Conservation (phyloP, 2,329 filamentous ascomycete species). For the Clonostachys chloroleuca region DNA sequence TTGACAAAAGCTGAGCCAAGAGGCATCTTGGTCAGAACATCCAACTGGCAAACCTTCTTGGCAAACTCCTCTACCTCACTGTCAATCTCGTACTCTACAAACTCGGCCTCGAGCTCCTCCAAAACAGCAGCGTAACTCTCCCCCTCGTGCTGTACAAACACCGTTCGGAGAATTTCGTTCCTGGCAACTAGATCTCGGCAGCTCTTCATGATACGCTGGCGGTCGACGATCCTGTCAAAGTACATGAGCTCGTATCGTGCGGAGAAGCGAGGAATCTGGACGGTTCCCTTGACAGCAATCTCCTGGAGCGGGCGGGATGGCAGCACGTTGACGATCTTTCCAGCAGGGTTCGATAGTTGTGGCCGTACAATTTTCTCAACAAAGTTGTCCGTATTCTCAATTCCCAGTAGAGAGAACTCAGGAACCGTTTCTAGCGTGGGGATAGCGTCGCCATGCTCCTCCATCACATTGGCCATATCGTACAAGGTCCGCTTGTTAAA, state of each 20-base stretch:
- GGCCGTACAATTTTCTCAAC: constrained; percentile 42
- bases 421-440: constrained; percentile 18
- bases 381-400: constrained; percentile 32
- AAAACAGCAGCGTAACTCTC: constrained; percentile 55
- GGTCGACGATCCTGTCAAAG: constrained; percentile 46
- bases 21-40: constrained; percentile 50
- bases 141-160: constrained; percentile 51
- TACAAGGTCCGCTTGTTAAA: constrained; percentile 42
- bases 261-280: constrained; percentile 54
- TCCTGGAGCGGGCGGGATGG: constrained; percentile 56
- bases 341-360: constrained; percentile 42
- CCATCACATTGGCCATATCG: constrained; percentile 48
- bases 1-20: constrained; percentile 57
- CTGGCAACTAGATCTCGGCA: constrained; percentile 52
- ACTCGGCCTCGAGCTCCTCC: constrained; percentile 42
- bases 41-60: constrained; percentile 46
- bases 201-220: constrained; percentile 38
- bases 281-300: constrained; percentile 54
- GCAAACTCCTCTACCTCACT: constrained; percentile 42
- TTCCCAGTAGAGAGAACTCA: constrained; percentile 47
- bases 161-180: constrained; percentile 63
- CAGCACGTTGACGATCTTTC: constrained; percentile 49
- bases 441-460: constrained; percentile 16
- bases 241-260: constrained; percentile 62
- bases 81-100: constrained; percentile 48